A percentile compares a stretch with the other conserved stretches of the same genome.
phyloP scores from a whole-genome alignment of 805 yeast genomes.

The Brettanomyces naardenensis region DNA sequence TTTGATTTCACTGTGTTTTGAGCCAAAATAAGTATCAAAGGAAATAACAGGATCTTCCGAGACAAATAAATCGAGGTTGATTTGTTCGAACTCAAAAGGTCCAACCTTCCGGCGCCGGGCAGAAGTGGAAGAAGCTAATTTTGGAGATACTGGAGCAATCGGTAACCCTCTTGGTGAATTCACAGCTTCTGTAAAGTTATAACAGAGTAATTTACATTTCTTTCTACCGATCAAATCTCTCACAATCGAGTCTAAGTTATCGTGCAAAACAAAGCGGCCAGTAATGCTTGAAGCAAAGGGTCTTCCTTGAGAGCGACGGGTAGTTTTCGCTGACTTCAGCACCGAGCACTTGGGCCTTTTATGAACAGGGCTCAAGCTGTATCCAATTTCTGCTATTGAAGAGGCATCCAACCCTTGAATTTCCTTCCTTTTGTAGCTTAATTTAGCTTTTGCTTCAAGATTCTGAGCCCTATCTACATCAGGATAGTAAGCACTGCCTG shows the following conservation, averaged over 20 bases:
- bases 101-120: not conserved
- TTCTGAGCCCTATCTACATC: too few species aligned
- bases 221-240: conserved; percentile 18
- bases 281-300: conserved; percentile 24
- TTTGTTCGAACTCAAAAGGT: conserved; percentile 6
- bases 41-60: conserved; percentile 5
- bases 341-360: conserved; percentile 15
- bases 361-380: conserved; percentile 19
- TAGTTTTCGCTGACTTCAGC: not conserved
- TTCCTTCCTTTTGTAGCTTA: too few species aligned
- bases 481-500: too few species aligned
- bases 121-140: too few species aligned
- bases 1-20: conserved; percentile 4
- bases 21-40: conserved; percentile 5
- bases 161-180: conserved; percentile 6
- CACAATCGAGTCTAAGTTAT: conserved; percentile 15
- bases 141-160: not conserved
- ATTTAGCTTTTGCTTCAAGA: too few species aligned
- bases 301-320: conserved; percentile 26
- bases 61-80: conserved; percentile 5
- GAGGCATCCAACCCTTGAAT: too few species aligned
- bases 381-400: conserved; percentile 19
- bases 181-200: conserved; percentile 13
- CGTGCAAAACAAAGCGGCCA: conserved; percentile 24
- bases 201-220: too few species aligned